Percentiles rank a stretch among this genome's conserved stretches.
These are phyloP conservation scores for Ceriops zippeliana DNA, from an alignment of 345 rosid species.

Conservation along the genomic window DNA sequence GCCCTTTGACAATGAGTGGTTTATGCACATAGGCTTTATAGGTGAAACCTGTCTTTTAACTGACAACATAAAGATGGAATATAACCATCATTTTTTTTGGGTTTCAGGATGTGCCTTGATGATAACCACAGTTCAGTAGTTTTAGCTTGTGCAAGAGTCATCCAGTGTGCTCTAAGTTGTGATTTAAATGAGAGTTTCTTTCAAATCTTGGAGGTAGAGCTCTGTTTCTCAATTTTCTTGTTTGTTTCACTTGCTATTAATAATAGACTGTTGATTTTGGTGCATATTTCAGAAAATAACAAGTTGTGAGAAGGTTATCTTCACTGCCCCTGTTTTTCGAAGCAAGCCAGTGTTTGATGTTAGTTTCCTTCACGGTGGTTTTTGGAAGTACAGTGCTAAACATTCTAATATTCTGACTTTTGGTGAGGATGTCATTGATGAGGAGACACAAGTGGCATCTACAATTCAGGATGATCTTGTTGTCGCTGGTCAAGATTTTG, in stretches of 20 bases:
- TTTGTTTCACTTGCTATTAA: not conserved
- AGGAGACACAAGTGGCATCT: slow-evolving; percentile 51
- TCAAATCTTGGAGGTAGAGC: slow-evolving; percentile 65
- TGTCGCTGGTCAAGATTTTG: slow-evolving; percentile 89
- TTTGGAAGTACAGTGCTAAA: slow-evolving; percentile 94
- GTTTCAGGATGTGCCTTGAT: slow-evolving; percentile 77
- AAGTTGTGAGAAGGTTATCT: slow-evolving; percentile 38
- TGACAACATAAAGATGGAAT: not conserved
- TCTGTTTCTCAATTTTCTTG: not conserved
- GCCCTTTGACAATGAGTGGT: slow-evolving; percentile 4
- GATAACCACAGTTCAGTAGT: slow-evolving; percentile 82
- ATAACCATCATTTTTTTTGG: slow-evolving; percentile 16
- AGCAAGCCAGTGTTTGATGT: slow-evolving; percentile 68
- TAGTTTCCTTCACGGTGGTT: slow-evolving; percentile 79
- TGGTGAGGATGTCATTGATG: slow-evolving; percentile 43
- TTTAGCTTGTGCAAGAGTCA: slow-evolving; percentile 63
- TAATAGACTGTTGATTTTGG: slow-evolving; percentile 11
- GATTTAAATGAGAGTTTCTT: slow-evolving; percentile 58
- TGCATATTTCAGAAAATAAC: slow-evolving; percentile 50
- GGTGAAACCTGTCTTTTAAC: slow-evolving; percentile 2
- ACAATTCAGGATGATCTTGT: slow-evolving; percentile 82
- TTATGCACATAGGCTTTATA: not conserved
- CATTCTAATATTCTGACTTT: slow-evolving; percentile 60
- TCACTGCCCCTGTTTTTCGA: slow-evolving; percentile 79
- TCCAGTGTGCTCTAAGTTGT: slow-evolving; percentile 63